Evolutionary conservation across 805 yeast species (phyloP).

Genomic region (Kockiozyma suomiensis): DNA sequence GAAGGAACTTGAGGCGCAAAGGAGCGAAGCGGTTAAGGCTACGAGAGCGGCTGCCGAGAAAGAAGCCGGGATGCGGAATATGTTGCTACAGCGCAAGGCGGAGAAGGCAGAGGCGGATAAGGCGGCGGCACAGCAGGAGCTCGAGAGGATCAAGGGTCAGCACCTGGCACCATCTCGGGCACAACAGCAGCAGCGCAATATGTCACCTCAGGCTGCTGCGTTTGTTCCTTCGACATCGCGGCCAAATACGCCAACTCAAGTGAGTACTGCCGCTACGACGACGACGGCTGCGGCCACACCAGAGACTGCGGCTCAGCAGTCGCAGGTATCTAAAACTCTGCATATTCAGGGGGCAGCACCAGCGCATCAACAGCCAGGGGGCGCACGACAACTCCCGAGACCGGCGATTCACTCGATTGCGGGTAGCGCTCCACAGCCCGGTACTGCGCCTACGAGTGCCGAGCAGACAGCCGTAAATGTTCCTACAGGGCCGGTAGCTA

Average conservation of each 20-base stretch:
- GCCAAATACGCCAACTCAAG: neutral
- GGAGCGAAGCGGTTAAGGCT: conserved; percentile 48
- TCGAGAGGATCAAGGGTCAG: conserved; percentile 37
- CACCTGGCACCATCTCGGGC: neutral
- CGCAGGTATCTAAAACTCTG: neutral
- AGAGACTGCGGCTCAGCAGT: conserved; percentile 3
- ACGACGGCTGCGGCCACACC: neutral
- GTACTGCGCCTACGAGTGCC: neutral
- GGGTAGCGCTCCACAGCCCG: neutral
- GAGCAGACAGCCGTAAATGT: too few relatives aligned
- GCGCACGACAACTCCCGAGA: neutral
- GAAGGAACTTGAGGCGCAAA: conserved; percentile 48
- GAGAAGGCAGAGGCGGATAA: conserved; percentile 53
- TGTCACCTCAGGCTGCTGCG: neutral
- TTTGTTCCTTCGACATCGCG: neutral
- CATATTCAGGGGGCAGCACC: conserved; percentile 12
- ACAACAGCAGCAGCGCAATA: conserved; percentile 2
- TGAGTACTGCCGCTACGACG: neutral
- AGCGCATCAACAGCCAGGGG: neutral
- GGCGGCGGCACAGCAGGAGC: conserved; percentile 24
- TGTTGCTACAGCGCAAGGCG: conserved; percentile 57
- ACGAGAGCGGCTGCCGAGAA: conserved; percentile 56
- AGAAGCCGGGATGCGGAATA: conserved; percentile 60
- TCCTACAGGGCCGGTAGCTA: neutral
- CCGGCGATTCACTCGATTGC: conserved; percentile 7